These are phyloP conservation scores for Aspergillus hiratsukae DNA, from an alignment of 2,329 filamentous ascomycete species.

Conservation along the genomic window DNA sequence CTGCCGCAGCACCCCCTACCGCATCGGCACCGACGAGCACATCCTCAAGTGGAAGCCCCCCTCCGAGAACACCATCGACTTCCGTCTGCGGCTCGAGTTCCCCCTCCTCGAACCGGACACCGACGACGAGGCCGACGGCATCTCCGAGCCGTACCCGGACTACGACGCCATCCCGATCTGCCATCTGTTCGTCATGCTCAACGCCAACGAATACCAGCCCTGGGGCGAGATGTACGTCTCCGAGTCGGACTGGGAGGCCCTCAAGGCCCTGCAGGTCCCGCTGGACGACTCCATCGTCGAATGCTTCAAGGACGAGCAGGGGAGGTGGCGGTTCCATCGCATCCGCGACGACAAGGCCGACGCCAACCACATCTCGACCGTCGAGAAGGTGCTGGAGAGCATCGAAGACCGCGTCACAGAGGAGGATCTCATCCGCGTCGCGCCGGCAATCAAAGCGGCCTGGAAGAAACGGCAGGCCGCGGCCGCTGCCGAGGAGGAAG, in stretches of 20 bases:
- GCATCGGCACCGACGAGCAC: conserved; percentile 82
- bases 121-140: conserved; percentile 62
- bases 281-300: conserved; percentile 88
- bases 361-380: conserved; percentile 81
- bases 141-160: conserved; percentile 62
- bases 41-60: conserved; percentile 98
- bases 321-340: conserved; percentile 78
- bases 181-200: conserved; percentile 66
- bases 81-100: conserved; percentile 74
- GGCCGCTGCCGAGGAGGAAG: conserved; percentile 21
- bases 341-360: conserved; percentile 91
- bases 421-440: conserved; percentile 68
- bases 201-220: conserved; percentile 58
- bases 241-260: conserved; percentile 72
- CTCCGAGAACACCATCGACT: conserved; percentile 92
- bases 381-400: conserved; percentile 81
- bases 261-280: conserved; percentile 69
- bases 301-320: conserved; percentile 72
- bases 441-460: conserved; percentile 66
- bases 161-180: conserved; percentile 76
- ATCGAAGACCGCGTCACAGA: conserved; percentile 82
- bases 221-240: conserved; percentile 68
- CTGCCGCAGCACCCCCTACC: conserved; percentile 81
- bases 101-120: conserved; percentile 65
- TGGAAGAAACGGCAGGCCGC: conserved; percentile 66